A percentile compares a stretch with the other conserved stretches of the same genome.
Evolutionary conservation across 192 early-diverging fungal genomes (phyloP).

Genomic region (Backusella macrospora): DNA sequence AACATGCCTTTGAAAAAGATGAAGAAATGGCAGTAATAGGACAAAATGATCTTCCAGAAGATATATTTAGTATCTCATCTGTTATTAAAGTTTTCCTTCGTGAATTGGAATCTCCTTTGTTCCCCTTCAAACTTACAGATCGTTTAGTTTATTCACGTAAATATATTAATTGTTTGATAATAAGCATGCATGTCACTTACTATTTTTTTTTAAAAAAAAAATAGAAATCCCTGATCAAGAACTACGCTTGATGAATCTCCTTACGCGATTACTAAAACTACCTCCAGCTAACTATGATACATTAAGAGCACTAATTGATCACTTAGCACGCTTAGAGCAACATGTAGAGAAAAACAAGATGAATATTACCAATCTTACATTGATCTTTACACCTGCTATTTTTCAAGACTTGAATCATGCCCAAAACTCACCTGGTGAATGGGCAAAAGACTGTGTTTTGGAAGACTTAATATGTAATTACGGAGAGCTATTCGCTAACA

Average conservation of each 20-base stretch:
- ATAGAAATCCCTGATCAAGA: conserved; percentile 47
- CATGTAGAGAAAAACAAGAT: conserved; percentile 66
- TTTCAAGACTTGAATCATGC: conserved; percentile 64
- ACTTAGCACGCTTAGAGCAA: conserved; percentile 55
- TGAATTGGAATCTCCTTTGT: conserved; percentile 63
- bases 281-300: conserved; percentile 55
- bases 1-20: conserved; percentile 38
- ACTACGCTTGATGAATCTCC: conserved; percentile 47
- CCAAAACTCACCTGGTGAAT: conserved; percentile 39
- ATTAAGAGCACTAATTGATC: conserved; percentile 57
- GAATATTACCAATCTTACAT: conserved; percentile 58
- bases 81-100: conserved; percentile 69
- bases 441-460: conserved; percentile 37
- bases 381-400: conserved; percentile 66
- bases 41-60: conserved; percentile 44
- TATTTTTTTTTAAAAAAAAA: neutral
- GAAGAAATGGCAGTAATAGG: conserved; percentile 33
- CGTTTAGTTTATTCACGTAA: conserved; percentile 54
- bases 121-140: conserved; percentile 56
- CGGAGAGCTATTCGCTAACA: conserved; percentile 33
- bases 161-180: neutral
- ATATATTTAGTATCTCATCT: conserved; percentile 60
- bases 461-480: conserved; percentile 42
- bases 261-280: conserved; percentile 45
- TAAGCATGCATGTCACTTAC: neutral